Conservation (phyloP, 2,329 filamentous ascomycete genomes). For the Corinectria fuckeliana region DNA sequence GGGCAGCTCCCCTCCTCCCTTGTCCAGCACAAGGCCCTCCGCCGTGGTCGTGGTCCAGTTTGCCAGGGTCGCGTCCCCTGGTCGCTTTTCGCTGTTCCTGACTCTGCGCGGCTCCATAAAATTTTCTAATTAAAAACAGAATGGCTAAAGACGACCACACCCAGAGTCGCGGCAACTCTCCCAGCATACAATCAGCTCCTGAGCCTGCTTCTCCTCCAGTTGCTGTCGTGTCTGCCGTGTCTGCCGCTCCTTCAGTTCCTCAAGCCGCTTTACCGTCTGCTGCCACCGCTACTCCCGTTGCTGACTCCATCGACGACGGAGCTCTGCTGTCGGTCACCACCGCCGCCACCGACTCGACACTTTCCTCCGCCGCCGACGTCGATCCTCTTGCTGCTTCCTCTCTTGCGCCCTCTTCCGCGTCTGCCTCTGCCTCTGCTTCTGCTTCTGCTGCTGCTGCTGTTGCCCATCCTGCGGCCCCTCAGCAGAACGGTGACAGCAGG, state of each 20-base stretch:
- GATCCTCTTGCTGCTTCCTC: slow-evolving; percentile 17
- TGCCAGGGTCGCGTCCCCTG: slow-evolving; percentile 42
- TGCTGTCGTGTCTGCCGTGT: slow-evolving; percentile 29
- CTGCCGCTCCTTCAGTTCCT: slow-evolving; percentile 29
- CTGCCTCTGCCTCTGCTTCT: slow-evolving; percentile 20
- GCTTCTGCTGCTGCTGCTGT: slow-evolving; percentile 15
- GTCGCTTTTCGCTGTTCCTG: slow-evolving; percentile 39
- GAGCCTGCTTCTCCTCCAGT: slow-evolving; percentile 35
- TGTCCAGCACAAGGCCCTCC: slow-evolving; percentile 36
- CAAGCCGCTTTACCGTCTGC: slow-evolving; percentile 23
- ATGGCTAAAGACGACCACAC: slow-evolving; percentile 43
- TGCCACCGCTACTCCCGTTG: slow-evolving; percentile 25
- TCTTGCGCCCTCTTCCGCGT: background rate
- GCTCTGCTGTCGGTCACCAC: slow-evolving; percentile 26
- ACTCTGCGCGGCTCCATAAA: slow-evolving; percentile 47
- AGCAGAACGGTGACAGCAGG: slow-evolving; percentile 44
- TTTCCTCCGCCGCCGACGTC: slow-evolving; percentile 22
- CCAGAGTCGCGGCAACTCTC: slow-evolving; percentile 40
- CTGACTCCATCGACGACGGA: slow-evolving; percentile 10
- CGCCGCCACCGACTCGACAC: slow-evolving; percentile 22
- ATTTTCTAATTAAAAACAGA: slow-evolving; percentile 46
- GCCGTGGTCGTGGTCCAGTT: slow-evolving; percentile 39
- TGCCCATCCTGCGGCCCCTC: slow-evolving; percentile 24
- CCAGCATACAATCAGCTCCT: slow-evolving; percentile 35
- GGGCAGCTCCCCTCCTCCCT: slow-evolving; percentile 38